Base-by-base conservation (phyloP, 1,139 yeast species). In the Saccharomycopsis hybrid region DNA sequence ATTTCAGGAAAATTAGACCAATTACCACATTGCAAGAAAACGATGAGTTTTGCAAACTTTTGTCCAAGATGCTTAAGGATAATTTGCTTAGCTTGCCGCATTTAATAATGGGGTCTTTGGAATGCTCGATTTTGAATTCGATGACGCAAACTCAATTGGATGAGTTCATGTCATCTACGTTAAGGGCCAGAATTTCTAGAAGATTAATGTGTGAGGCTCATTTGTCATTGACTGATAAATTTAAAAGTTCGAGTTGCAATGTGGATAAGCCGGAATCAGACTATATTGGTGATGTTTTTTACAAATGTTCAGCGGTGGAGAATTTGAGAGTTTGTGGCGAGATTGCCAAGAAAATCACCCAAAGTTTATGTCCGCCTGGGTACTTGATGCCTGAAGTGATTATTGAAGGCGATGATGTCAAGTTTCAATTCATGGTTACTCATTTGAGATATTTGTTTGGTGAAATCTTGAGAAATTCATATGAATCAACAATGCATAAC, bases 161-260 rank as follows among this genome's bases (percentile, higher is more conserved):
- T 62, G 69, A 68, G 30, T 78, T 89, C 59, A 79, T 89, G 76
- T 80, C 89, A 24, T 76, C 84, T 2, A 76, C 88, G 73, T 68
- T 90, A 44, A 72, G 96, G 53, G 86, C 95, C 3, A 76, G 98
- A 60, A 86, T 90, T 44, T 85, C 95, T 59, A 73, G 98, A 65
- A 72, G 97, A 59, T 84, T 90, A 46, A 85, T 90, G 57, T 89
- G 88, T 39, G 96, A 90, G 65, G 96, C 90, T 63, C 97, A 90
- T 65, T 68, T 87, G 47, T 79, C 94, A 5, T 72, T 90, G 48
- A 79, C 95, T 0, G 77, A 80, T 43, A 79, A 84, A 54, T 85
- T 78, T 63, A 66, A 60, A 48, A 65, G 68, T 50, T 50, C 54
- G 32, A 18, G 18, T 18, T 18, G 18, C 18, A 53, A 53, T 32